Evolutionary conservation across 164 flowering plant genomes (phyloP).

Genomic region (Aristolochia californica): DNA sequence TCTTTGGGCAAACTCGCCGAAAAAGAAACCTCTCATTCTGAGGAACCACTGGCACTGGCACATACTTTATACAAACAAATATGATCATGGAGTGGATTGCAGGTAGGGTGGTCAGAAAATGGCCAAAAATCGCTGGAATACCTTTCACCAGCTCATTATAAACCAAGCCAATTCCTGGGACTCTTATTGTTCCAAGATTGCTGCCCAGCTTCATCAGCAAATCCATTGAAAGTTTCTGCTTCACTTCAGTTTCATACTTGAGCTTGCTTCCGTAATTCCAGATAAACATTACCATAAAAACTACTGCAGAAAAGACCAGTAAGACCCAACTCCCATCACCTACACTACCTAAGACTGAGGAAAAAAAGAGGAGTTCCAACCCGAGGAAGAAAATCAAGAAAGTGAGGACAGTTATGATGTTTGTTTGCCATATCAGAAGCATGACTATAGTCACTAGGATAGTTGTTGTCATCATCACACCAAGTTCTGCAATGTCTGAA

Average conservation of each 20-base stretch:
- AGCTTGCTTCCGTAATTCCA: constrained; percentile 99
- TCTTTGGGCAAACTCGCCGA: constrained; percentile 79
- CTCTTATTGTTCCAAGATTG: constrained; percentile 86
- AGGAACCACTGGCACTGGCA: constrained; percentile 94
- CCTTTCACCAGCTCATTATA: constrained; percentile 94
- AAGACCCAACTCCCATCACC: constrained; percentile 96
- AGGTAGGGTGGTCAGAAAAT: constrained; percentile 90
- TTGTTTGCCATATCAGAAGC: constrained; percentile 99
- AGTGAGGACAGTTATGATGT: constrained; percentile 55
- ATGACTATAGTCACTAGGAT: constrained; percentile 77
- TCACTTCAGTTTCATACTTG: constrained; percentile 94
- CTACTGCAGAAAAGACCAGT: constrained; percentile 62
- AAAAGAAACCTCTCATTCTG: constrained; percentile 93
- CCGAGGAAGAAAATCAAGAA: constrained; percentile 74
- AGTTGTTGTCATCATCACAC: constrained; percentile 96
- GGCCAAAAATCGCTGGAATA: constrained; percentile 93
- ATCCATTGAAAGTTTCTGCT: constrained; percentile 81
- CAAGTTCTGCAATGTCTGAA: constrained; percentile 89
- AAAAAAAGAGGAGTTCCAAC: constrained; percentile 68
- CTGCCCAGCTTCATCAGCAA: constrained; percentile 72
- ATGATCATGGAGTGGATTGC: constrained; percentile 97
- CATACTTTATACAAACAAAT: constrained; percentile 92
- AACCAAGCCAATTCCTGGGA: constrained; percentile 93
- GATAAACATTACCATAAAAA: constrained; percentile 75
- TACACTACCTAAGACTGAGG: constrained; percentile 77